Conservation (phyloP, 208 protist genomes). For the Trypanosoma caninum region DNA sequence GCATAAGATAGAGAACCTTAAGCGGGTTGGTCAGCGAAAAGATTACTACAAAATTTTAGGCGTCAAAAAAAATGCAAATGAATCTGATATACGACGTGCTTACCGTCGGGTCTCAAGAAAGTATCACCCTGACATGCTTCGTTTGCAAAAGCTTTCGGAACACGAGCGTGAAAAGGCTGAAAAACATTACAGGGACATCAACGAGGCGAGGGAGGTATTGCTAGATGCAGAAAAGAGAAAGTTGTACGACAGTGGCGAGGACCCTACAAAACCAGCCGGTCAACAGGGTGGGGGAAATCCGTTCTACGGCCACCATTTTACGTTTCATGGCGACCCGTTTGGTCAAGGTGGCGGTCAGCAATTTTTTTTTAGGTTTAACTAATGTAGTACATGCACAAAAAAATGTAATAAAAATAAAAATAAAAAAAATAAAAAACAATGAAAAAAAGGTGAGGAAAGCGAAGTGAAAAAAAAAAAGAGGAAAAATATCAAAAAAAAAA, state of each 20-base stretch:
- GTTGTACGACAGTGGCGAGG: conserved; percentile 88
- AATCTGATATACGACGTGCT: conserved; percentile 84
- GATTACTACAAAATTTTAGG: conserved; percentile 94
- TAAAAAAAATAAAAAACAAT: conserved; percentile 7
- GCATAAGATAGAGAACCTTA: conserved; percentile 56
- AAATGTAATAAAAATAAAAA: neutral
- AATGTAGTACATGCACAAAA: neutral
- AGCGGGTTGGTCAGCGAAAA: conserved; percentile 55
- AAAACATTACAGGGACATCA: conserved; percentile 84
- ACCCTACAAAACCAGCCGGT: conserved; percentile 68
- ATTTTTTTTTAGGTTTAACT: conserved; percentile 49
- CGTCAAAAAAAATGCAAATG: conserved; percentile 70
- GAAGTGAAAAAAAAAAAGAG: conserved; percentile 2
- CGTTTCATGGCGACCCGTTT: conserved; percentile 26
- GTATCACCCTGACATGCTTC: conserved; percentile 88
- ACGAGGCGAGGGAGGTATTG: conserved; percentile 90
- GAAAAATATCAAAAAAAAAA: neutral
- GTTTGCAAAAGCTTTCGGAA: conserved; percentile 60
- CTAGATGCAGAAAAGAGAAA: conserved; percentile 81
- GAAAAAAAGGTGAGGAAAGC: neutral
- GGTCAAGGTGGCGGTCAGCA: conserved; percentile 37
- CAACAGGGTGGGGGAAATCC: conserved; percentile 42
- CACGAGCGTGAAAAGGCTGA: conserved; percentile 72
- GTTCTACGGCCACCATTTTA: conserved; percentile 69
- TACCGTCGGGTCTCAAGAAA: conserved; percentile 89